Evolutionary conservation across 2,329 filamentous ascomycete species (phyloP).

Genomic region (Dactylellina cionopaga): DNA sequence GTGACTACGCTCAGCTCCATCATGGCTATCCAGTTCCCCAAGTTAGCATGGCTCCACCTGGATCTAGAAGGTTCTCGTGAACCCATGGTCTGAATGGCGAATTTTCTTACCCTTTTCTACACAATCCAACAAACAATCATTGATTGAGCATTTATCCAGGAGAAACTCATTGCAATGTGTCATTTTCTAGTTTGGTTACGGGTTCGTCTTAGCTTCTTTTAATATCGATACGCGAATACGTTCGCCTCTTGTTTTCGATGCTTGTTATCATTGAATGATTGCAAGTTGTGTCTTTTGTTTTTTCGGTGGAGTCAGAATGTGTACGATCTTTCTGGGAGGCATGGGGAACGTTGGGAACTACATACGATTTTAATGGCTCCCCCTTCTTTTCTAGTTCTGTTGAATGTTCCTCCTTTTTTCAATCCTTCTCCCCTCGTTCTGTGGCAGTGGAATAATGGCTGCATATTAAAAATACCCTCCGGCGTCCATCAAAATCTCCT

Average conservation of each 20-base stretch:
- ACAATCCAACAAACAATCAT: constrained; percentile 4
- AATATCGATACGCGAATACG: constrained; percentile 20
- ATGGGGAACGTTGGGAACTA: constrained; percentile 30
- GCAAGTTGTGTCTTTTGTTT: constrained; percentile 19
- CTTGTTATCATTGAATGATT: constrained; percentile 31
- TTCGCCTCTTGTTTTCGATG: constrained; percentile 6
- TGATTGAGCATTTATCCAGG: constrained; percentile 29
- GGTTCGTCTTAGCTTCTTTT: constrained; percentile 18
- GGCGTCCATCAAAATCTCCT: constrained; percentile 22
- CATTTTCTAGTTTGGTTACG: neutral
- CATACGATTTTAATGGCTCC: constrained; percentile 50
- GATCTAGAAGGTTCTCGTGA: constrained; percentile 50
- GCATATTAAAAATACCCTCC: constrained; percentile 42
- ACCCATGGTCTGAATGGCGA: neutral
- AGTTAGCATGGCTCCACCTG: constrained; percentile 52
- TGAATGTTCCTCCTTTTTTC: constrained; percentile 16
- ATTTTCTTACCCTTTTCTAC: constrained; percentile 7
- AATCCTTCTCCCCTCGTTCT: constrained; percentile 12
- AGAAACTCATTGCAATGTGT: constrained; percentile 11
- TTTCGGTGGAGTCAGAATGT: constrained; percentile 44
- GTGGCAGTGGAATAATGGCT: constrained; percentile 26
- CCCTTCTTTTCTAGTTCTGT: constrained; percentile 8
- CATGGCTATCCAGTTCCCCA: constrained; percentile 48
- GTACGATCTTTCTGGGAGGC: constrained; percentile 37
- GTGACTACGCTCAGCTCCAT: constrained; percentile 47